These are phyloP conservation scores for Candida broadrunensis DNA, from an alignment of 805 yeast genomes.

Conservation along the genomic window DNA sequence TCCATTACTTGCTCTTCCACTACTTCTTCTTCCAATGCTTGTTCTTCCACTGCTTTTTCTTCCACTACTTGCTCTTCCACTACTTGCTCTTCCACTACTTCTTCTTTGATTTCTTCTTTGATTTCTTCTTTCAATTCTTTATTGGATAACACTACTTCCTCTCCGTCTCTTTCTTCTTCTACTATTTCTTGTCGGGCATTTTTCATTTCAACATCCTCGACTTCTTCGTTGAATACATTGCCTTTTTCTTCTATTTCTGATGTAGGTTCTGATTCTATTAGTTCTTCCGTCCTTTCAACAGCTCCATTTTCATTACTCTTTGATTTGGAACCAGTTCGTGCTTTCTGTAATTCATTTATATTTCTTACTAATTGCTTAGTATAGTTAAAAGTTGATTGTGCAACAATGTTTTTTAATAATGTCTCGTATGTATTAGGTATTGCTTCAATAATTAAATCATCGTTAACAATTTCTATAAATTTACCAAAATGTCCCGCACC, in stretches of 20 bases:
- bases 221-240: constrained; percentile 1
- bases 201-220: constrained; percentile 1
- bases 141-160: constrained; percentile 4
- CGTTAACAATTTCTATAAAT: constrained; percentile 17
- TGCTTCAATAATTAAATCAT: constrained; percentile 18
- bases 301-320: constrained; percentile 5
- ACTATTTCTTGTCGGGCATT: constrained; percentile 2
- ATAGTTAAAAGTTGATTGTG: constrained; percentile 15
- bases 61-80: constrained; percentile 4
- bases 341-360: constrained; percentile 4
- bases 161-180: constrained; percentile 4
- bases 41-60: constrained; percentile 2
- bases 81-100: constrained; percentile 6
- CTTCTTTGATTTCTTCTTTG: constrained; percentile 3
- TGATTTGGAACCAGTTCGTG: not conserved
- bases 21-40: constrained; percentile 1
- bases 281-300: not conserved
- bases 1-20: not conserved
- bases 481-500: constrained; percentile 13
- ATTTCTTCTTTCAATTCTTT: constrained; percentile 1
- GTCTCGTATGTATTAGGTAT: constrained; percentile 15
- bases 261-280: not conserved
- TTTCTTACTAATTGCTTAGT: constrained; percentile 5
- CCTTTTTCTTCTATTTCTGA: constrained; percentile 1
- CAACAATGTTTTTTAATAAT: constrained; percentile 18